Evolutionary conservation across 2,329 filamentous ascomycete genomes (phyloP).

Genomic region (Trichoderma atrobrunneum): DNA sequence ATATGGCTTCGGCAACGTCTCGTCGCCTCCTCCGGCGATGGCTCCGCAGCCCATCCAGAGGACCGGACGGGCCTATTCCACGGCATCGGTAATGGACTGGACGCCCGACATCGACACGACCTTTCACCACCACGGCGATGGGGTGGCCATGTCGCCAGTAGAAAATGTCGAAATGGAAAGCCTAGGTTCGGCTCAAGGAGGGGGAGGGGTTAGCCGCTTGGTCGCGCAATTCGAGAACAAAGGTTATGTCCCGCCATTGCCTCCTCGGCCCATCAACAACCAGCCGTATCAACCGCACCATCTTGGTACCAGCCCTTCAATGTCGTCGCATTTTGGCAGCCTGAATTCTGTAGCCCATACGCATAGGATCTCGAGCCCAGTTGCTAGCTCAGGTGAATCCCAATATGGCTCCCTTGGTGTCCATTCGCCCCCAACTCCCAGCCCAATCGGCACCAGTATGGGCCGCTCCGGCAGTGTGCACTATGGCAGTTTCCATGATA

Average conservation of each 20-base stretch:
- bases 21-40: slow-evolving; percentile 24
- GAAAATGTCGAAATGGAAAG: slow-evolving; percentile 31
- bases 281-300: slow-evolving; percentile 30
- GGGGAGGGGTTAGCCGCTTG: slow-evolving; percentile 34
- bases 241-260: slow-evolving; percentile 36
- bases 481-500: slow-evolving; percentile 35
- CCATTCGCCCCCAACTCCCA: slow-evolving; percentile 32
- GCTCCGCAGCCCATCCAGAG: slow-evolving; percentile 28
- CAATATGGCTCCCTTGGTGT: slow-evolving; percentile 32
- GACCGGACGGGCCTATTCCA: slow-evolving; percentile 28
- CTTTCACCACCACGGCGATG: slow-evolving; percentile 28
- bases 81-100: slow-evolving; percentile 40
- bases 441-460: slow-evolving; percentile 30
- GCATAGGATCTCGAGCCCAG: slow-evolving; percentile 33
- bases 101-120: slow-evolving; percentile 30
- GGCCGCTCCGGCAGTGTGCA: slow-evolving; percentile 29
- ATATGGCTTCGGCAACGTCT: slow-evolving; percentile 29
- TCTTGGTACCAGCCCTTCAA: slow-evolving; percentile 26
- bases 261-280: slow-evolving; percentile 34
- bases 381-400: slow-evolving; percentile 33
- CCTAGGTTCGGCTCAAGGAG: slow-evolving; percentile 27
- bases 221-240: slow-evolving; percentile 44
- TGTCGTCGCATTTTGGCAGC: slow-evolving; percentile 34
- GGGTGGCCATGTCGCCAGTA: slow-evolving; percentile 14
- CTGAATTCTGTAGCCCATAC: slow-evolving; percentile 28